phyloP scores from a whole-genome alignment of 176 grass and related monocot species.

The Luzula sylvatica region DNA sequence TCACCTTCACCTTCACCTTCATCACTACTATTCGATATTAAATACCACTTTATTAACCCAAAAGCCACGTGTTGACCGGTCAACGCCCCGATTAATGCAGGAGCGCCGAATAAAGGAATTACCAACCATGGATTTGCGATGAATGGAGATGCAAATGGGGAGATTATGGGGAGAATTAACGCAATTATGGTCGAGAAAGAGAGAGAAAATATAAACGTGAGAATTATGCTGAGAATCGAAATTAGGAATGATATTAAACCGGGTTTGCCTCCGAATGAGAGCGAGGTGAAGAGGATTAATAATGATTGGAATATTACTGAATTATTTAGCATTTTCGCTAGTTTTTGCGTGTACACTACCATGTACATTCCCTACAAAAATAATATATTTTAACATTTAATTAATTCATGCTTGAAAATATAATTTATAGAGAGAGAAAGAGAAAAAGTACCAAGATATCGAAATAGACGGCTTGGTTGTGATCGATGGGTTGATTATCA shows the following conservation, averaged over 20 bases:
- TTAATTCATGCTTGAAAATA: neutral
- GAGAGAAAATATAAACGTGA: slow-evolving; percentile 67
- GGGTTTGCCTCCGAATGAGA: slow-evolving; percentile 68
- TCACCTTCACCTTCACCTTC: no score
- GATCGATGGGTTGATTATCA: slow-evolving; percentile 6
- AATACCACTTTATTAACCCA: slow-evolving; percentile 41
- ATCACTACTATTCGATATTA: slow-evolving; percentile 23
- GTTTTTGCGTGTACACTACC: slow-evolving; percentile 69
- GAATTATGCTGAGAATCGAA: slow-evolving; percentile 65
- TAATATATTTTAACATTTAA: neutral
- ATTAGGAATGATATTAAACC: slow-evolving; percentile 57
- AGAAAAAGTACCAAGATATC: slow-evolving; percentile 68
- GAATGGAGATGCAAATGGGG: slow-evolving; percentile 56
- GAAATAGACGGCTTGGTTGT: slow-evolving; percentile 60
- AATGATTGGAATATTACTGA: slow-evolving; percentile 89
- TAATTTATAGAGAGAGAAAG: neutral
- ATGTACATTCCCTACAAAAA: slow-evolving; percentile 83
- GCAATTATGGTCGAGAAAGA: slow-evolving; percentile 53
- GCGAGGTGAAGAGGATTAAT: slow-evolving; percentile 76
- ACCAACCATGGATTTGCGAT: slow-evolving; percentile 71
- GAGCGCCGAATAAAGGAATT: slow-evolving; percentile 85
- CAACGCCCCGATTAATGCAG: slow-evolving; percentile 80
- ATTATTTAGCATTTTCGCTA: slow-evolving; percentile 79
- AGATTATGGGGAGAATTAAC: slow-evolving; percentile 54
- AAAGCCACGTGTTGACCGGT: slow-evolving; percentile 82